Conservation (phyloP, 495 filamentous ascomycete genomes). For the Hypomontagnella submonticulosa region DNA sequence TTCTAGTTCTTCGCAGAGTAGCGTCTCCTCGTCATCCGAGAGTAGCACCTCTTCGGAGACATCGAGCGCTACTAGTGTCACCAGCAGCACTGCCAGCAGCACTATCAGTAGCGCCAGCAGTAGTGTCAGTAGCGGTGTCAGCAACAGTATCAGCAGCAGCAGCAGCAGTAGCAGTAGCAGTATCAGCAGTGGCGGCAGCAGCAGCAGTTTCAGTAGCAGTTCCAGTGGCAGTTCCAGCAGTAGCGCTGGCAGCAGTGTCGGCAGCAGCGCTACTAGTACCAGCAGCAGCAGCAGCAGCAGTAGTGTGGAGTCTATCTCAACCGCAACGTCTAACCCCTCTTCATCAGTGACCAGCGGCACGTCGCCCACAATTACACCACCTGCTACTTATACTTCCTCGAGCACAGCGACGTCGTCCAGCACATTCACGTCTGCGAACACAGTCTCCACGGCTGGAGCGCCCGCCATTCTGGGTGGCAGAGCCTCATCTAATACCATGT, state of each 20-base stretch:
- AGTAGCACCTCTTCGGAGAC: slow-evolving; percentile 17
- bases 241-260: not conserved
- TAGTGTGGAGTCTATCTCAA: slow-evolving; percentile 16
- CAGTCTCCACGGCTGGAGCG: slow-evolving; percentile 32
- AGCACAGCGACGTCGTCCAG: slow-evolving; percentile 15
- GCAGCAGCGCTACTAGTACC: not conserved
- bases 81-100: slow-evolving; percentile 4
- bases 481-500: slow-evolving; percentile 8
- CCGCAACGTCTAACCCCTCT: slow-evolving; percentile 10
- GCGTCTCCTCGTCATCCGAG: slow-evolving; percentile 4
- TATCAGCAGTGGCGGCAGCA: not conserved
- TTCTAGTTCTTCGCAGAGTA: slow-evolving; percentile 5
- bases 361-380: slow-evolving; percentile 18
- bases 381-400: slow-evolving; percentile 24
- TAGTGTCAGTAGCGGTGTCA: slow-evolving; percentile 4
- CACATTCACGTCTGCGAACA: slow-evolving; percentile 16
- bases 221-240: not conserved
- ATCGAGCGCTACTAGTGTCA: slow-evolving; percentile 7
- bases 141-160: not conserved
- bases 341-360: slow-evolving; percentile 7
- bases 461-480: slow-evolving; percentile 7
- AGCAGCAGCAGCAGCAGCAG: slow-evolving; percentile 7
- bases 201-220: not conserved
- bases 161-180: not conserved
- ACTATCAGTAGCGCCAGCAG: not conserved